These are phyloP conservation scores for Arthrobotrys entomopaga DNA, from an alignment of 2,329 filamentous ascomycete genomes.

Conservation along the genomic window DNA sequence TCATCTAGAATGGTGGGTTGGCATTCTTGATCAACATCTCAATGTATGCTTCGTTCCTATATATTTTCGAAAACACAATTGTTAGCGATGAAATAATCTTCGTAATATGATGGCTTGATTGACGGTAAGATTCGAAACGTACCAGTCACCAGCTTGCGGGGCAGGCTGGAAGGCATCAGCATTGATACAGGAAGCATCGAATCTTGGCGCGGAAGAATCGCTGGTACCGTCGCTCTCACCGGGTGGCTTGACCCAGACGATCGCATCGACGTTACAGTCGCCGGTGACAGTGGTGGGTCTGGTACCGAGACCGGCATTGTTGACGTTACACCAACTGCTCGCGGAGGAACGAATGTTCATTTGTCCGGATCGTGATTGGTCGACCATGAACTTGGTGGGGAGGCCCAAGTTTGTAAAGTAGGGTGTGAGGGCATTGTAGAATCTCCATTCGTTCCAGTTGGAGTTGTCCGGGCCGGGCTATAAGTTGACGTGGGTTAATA, in stretches of 20 bases:
- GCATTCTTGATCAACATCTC: slow-evolving; percentile 69
- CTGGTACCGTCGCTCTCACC: slow-evolving; percentile 67
- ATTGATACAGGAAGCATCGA: slow-evolving; percentile 68
- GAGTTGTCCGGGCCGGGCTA: slow-evolving; percentile 63
- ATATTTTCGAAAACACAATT: too few species aligned
- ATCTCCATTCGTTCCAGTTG: slow-evolving; percentile 68
- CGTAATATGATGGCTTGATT: not conserved
- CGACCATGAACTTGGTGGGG: slow-evolving; percentile 69
- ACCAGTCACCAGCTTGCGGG: slow-evolving; percentile 77
- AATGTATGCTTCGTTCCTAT: slow-evolving; percentile 67
- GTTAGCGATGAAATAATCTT: not conserved
- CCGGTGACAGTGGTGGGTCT: slow-evolving; percentile 73
- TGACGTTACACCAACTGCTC: slow-evolving; percentile 77
- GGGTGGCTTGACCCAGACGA: slow-evolving; percentile 78
- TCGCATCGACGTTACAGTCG: slow-evolving; percentile 70
- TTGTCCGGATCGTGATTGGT: slow-evolving; percentile 59
- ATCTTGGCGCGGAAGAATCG: slow-evolving; percentile 65
- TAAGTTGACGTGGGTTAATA: slow-evolving; percentile 63
- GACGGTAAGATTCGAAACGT: slow-evolving; percentile 59
- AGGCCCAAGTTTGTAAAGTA: slow-evolving; percentile 65
- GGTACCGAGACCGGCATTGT: slow-evolving; percentile 72
- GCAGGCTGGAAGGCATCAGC: slow-evolving; percentile 70
- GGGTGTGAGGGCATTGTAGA: slow-evolving; percentile 67
- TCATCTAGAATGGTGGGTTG: slow-evolving; percentile 66
- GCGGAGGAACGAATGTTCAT: slow-evolving; percentile 64